A percentile compares a stretch with the other conserved stretches of the same genome.
Evolutionary conservation across 1,284 basidiomycete species (phyloP).

Genomic region (Cryptococcus amylolentus): DNA sequence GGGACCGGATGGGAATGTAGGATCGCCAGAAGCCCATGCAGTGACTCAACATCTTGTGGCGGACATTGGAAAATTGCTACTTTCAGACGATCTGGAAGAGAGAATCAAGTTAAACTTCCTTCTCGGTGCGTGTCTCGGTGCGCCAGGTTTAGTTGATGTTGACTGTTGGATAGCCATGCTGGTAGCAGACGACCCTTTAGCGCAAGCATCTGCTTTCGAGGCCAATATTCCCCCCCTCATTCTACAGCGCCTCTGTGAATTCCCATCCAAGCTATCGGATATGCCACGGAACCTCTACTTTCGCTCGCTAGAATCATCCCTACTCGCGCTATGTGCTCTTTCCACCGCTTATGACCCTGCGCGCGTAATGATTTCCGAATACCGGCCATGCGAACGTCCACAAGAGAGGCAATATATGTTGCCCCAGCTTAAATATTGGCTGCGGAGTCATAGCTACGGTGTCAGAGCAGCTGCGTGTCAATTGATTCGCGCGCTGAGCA

Average conservation of each 20-base stretch:
- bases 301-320: conserved; percentile 33
- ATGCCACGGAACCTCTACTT: background rate
- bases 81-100: conserved; percentile 34
- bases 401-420: too few species aligned
- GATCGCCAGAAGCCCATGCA: too few species aligned
- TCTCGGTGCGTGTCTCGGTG: conserved; percentile 54
- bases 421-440: conserved; percentile 57
- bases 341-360: conserved; percentile 67
- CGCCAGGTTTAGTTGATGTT: background rate
- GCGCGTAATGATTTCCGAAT: conserved; percentile 47
- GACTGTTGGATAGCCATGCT: conserved; percentile 58
- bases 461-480: conserved; percentile 82
- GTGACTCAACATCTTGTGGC: conserved; percentile 28
- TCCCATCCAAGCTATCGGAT: background rate
- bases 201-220: conserved; percentile 54
- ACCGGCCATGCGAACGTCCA: background rate
- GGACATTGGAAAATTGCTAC: conserved; percentile 31
- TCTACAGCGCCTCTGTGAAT: background rate
- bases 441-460: conserved; percentile 63
- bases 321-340: conserved; percentile 67
- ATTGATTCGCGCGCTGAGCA: conserved; percentile 71
- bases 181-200: conserved; percentile 63
- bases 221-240: conserved; percentile 1
- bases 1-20: too few species aligned
- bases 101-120: conserved; percentile 60